A percentile compares a stretch with the other conserved stretches of the same genome.
Conservation (phyloP, 192 early-diverging fungal genomes). For the Coemansia sp. region DNA sequence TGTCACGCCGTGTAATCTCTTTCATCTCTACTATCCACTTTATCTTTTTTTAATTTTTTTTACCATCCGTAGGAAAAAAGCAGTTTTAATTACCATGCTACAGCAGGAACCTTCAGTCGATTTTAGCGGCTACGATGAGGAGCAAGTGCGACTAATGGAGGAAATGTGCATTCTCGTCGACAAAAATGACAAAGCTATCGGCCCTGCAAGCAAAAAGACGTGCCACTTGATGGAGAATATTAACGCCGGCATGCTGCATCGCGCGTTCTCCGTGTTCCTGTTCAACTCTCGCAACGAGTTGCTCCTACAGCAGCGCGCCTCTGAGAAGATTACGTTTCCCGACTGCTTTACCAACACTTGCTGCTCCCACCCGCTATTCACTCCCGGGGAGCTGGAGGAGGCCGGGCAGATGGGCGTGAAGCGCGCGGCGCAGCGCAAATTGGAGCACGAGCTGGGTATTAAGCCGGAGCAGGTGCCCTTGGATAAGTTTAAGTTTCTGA, state of each 20-base stretch:
- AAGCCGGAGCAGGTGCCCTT: slow-evolving; percentile 70
- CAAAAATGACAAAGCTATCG: slow-evolving; percentile 79
- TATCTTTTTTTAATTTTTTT: background rate
- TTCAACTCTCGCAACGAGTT: slow-evolving; percentile 86
- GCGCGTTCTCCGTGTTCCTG: slow-evolving; percentile 95
- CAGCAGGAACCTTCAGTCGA: slow-evolving; percentile 32
- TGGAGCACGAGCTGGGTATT: slow-evolving; percentile 96
- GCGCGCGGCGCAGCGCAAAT: slow-evolving; percentile 88
- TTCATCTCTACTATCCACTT: background rate
- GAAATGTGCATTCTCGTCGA: slow-evolving; percentile 98
- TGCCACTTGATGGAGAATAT: slow-evolving; percentile 98
- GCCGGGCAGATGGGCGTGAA: slow-evolving; percentile 77
- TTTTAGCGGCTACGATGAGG: slow-evolving; percentile 66
- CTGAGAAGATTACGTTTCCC: slow-evolving; percentile 98
- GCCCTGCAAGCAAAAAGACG: slow-evolving; percentile 86
- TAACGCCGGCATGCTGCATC: slow-evolving; percentile 82
- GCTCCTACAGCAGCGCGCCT: slow-evolving; percentile 91
- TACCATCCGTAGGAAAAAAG: background rate
- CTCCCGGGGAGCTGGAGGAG: slow-evolving; percentile 74
- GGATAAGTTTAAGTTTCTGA: slow-evolving; percentile 85
- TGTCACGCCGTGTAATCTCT: background rate
- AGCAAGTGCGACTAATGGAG: slow-evolving; percentile 91
- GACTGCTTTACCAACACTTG: slow-evolving; percentile 97
- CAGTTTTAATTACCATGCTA: background rate
- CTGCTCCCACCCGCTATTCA: slow-evolving; percentile 94